A percentile compares a stretch with the other conserved stretches of the same genome.
Evolutionary conservation across 176 grass and related monocot species (phyloP).

Genomic region (Thalia dealbata): DNA sequence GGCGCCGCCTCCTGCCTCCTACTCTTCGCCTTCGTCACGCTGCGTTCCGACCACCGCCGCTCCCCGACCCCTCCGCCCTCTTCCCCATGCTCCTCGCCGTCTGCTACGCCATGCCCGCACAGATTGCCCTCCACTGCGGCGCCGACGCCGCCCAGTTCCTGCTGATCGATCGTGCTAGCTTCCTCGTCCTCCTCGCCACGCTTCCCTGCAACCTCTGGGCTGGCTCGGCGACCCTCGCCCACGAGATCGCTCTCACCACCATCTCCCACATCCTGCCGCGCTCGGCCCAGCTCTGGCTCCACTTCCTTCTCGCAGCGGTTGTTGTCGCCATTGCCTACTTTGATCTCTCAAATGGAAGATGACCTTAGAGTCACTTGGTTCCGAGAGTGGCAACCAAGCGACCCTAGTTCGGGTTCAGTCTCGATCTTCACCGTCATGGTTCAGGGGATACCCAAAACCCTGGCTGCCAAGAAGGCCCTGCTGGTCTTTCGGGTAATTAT

Average conservation of each 20-base stretch:
- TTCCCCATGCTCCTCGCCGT: conserved; percentile 80
- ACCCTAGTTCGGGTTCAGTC: too few relatives aligned
- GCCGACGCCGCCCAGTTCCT: conserved; percentile 95
- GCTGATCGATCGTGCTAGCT: conserved; percentile 80
- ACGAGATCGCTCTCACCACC: conserved; percentile 76
- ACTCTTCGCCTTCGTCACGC: conserved; percentile 90
- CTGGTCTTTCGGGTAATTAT: too few relatives aligned
- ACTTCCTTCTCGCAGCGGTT: conserved; percentile 56
- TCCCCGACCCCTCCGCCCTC: conserved; percentile 82
- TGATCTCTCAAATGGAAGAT: conserved; percentile 77
- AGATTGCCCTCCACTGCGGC: conserved; percentile 97
- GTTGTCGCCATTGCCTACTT: conserved; percentile 67
- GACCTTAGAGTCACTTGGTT: conserved; percentile 22
- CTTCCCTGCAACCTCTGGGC: conserved; percentile 76
- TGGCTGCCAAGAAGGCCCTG: too few relatives aligned
- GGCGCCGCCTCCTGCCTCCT: conserved; percentile 73
- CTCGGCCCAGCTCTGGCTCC: conserved; percentile 75
- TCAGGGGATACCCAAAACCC: too few relatives aligned
- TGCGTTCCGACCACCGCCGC: conserved; percentile 88
- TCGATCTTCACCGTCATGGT: too few relatives aligned
- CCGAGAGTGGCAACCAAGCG: too few relatives aligned
- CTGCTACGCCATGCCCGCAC: too few relatives aligned
- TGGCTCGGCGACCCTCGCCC: conserved; percentile 45
- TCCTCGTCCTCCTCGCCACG: conserved; percentile 55
- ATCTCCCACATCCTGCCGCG: conserved; percentile 73